Conservation (phyloP, 2,329 filamentous ascomycete species). For the Microcyclosporella mali region DNA sequence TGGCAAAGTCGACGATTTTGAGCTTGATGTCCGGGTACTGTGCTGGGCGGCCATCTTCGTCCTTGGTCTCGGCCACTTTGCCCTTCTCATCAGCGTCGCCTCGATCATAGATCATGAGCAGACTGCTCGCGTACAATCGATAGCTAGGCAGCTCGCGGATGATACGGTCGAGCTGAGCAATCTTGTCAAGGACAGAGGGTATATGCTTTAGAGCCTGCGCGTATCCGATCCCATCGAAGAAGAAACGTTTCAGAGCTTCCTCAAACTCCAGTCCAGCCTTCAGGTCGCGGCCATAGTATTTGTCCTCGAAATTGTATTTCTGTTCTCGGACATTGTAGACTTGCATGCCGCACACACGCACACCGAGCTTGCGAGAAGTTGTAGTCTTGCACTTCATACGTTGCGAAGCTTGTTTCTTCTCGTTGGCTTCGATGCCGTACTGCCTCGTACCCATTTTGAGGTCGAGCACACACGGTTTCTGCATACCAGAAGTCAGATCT, state of each 20-base stretch:
- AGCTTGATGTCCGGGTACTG: conserved; percentile 60
- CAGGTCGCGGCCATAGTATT: conserved; percentile 87
- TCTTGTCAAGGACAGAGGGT: conserved; percentile 76
- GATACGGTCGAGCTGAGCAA: conserved; percentile 75
- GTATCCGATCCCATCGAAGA: conserved; percentile 82
- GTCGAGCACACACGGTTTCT: conserved; percentile 90
- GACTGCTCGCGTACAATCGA: conserved; percentile 88
- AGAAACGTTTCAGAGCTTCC: conserved; percentile 76
- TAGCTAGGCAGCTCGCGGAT: conserved; percentile 75
- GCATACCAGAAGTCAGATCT: conserved; percentile 94
- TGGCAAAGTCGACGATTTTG: conserved; percentile 98
- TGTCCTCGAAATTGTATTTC: conserved; percentile 92
- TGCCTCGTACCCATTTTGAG: conserved; percentile 98
- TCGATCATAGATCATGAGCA: conserved; percentile 96
- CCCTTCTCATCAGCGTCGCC: conserved; percentile 52
- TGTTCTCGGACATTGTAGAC: conserved; percentile 84
- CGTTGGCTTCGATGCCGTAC: conserved; percentile 84
- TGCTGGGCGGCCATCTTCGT: conserved; percentile 11
- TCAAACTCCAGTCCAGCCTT: conserved; percentile 87
- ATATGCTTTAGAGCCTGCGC: conserved; percentile 79
- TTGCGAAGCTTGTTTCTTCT: conserved; percentile 91
- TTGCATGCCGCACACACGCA: conserved; percentile 91
- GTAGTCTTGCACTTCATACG: conserved; percentile 87
- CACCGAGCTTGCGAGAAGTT: conserved; percentile 84
- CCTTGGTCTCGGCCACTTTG: conserved; percentile 26